Conservation (phyloP, 2,329 filamentous ascomycete species). For the Tolypocladium cylindrosporum region DNA sequence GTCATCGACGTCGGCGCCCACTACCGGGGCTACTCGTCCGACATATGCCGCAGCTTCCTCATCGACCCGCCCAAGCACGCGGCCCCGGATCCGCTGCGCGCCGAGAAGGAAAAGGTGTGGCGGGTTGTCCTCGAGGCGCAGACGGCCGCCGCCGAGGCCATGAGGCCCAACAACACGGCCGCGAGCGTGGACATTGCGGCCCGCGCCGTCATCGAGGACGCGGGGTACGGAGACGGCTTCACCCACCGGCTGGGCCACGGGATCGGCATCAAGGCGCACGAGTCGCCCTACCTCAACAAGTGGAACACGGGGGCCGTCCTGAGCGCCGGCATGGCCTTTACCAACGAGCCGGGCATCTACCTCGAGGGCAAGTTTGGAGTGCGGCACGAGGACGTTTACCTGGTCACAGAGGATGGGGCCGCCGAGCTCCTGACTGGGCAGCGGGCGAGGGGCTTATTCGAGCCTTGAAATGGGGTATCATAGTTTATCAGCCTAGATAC, state of each 20-base stretch:
- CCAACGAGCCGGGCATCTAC: constrained; percentile 54
- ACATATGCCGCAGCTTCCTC: constrained; percentile 55
- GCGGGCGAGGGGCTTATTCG: constrained; percentile 40
- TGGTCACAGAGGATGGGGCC: constrained; percentile 42
- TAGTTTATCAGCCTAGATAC: neutral
- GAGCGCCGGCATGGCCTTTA: constrained; percentile 51
- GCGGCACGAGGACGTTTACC: constrained; percentile 51
- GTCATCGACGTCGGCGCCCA: constrained; percentile 55
- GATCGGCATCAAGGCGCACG: constrained; percentile 57
- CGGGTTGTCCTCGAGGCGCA: constrained; percentile 53
- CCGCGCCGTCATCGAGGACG: constrained; percentile 42
- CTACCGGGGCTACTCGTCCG: constrained; percentile 51
- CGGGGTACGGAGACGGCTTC: constrained; percentile 48
- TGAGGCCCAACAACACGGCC: constrained; percentile 41
- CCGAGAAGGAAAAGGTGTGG: constrained; percentile 49
- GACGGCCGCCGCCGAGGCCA: constrained; percentile 38
- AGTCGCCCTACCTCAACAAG: constrained; percentile 55
- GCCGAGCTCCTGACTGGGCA: constrained; percentile 45
- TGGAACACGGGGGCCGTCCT: constrained; percentile 40
- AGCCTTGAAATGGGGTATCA: constrained; percentile 27
- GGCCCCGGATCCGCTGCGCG: constrained; percentile 13
- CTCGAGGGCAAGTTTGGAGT: constrained; percentile 50
- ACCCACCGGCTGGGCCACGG: constrained; percentile 55
- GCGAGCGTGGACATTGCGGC: constrained; percentile 53
- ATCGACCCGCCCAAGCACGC: constrained; percentile 21